Evolutionary conservation across 257 asterid genomes (phyloP), one percentile per base, ranked within the genome.

Genomic region (Solanum stenotomum): DNA sequence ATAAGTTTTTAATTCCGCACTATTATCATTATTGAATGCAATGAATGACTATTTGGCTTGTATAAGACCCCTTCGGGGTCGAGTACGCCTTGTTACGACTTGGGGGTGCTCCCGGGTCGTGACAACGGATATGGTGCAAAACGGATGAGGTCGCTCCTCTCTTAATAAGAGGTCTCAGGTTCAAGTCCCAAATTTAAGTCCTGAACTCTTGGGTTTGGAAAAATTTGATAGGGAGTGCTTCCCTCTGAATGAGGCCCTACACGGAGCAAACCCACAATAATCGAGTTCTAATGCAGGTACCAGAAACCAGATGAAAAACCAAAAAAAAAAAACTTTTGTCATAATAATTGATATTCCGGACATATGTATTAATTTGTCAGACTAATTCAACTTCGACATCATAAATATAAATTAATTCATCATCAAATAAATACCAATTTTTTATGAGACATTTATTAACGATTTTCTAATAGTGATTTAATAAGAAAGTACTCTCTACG

Each of bases 281-380:
- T 16, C 1, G 1, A 5, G 23, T 20, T 52, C 23, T 1, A 18
- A 56, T 18, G 10, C 22, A 0, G 4, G 1, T 56, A 18, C 0
- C 23, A 18, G 1, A 56, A 18, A 52, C 1, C 1, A 0, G 0
- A 0, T 18, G 9, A 3, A 20, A 18, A 56, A 56, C 10, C 0
- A 49, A 15, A 46, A 14, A 52, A 52, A 16, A 0, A 16, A 16
- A 16, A 49, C 23, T 16, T 52, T 9, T 10, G 0, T n/a, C 1
- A 67, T 25, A 25, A 12, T 4, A 2, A 12, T 5, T 67, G 15
- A 1, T 67, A 67, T 25, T 67, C 63, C 4, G 0, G n/a, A 56
- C 10, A 56, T 16, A 52, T 2, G 63, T 56, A 6, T 56, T 20
- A 56, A 1, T 52, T 4, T 31, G 9, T 67, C 74, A 23, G 56